Base-by-base conservation (phyloP, 768 basidiomycete species). In the Floccularia luteovirens region DNA sequence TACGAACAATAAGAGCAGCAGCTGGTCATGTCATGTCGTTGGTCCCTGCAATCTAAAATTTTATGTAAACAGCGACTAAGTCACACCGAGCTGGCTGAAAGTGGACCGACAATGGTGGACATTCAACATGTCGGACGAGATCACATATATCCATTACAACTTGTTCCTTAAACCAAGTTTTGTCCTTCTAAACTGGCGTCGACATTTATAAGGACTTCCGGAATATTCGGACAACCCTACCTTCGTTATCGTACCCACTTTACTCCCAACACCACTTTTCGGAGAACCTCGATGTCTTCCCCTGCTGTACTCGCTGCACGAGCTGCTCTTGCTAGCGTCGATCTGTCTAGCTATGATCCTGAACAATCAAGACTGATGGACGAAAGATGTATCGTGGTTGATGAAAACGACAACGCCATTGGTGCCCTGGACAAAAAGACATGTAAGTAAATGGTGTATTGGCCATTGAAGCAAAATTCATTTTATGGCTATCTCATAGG, bases 321-420 rank as follows among this genome's bases (percentile, higher is more conserved):
- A 43, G 72, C 78, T 41, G 70, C 72, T 31, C 75, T 90, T 46
- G 76, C 84, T 8, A 80, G 67, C 53, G 69, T 93, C 48, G 88
- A 92, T 57, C 69, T 94, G 31, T 77, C 79, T 13, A 72, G 56
- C 45, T 97, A 97, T 73, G 93, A 97, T 57, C 75, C 84, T 8
- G 90, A 91, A 53, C 94, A 97, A 58, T 89, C 90, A 24, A 75
- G 83, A 45, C 71, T 99, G 43, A 99, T 99, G 96, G 89, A 92
- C 51, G 96, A 99, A 62, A 69, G 80, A 41, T 93, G 93, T 52
- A 93, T 94, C 56, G 73, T 94, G 31, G 89, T 93, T 23, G 88
- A 92, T 54, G 86, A 90, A 56, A 59, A 93, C 41, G 91, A 94
- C 58, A 75, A 73, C 24, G 77, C 82, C 13, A 80, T 91, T 36